Percentiles rank a stretch among this genome's conserved stretches.
Conservation (phyloP, 495 filamentous ascomycete species). For the Staphylotrichum longicolle region DNA sequence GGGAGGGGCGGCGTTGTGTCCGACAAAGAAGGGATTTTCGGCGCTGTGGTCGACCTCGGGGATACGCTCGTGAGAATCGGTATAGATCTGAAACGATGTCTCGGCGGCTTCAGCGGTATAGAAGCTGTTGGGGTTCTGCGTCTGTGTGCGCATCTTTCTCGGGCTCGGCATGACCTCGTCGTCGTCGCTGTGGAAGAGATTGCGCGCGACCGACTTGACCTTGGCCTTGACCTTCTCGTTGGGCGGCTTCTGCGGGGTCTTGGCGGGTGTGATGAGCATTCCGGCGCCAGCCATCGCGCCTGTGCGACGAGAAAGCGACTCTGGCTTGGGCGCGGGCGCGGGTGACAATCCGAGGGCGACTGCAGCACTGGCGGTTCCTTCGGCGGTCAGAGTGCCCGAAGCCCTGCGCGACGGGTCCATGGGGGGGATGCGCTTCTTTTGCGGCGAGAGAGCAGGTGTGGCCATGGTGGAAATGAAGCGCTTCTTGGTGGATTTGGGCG, state of each 20-base stretch:
- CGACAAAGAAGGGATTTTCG: conserved; percentile 73
- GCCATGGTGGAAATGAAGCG: conserved; percentile 31
- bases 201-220: conserved; percentile 65
- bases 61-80: conserved; percentile 82
- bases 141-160: conserved; percentile 53
- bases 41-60: conserved; percentile 63
- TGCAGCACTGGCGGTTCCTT: conserved; percentile 38
- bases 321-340: not conserved
- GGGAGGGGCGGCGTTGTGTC: conserved; percentile 34
- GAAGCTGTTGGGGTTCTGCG: conserved; percentile 68
- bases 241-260: conserved; percentile 77
- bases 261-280: conserved; percentile 85
- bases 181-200: conserved; percentile 60
- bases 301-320: conserved; percentile 3
- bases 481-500: conserved; percentile 32
- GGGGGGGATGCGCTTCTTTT: conserved; percentile 48
- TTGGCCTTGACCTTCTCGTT: conserved; percentile 50
- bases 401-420: conserved; percentile 40
- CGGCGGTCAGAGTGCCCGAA: conserved; percentile 38
- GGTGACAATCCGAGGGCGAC: conserved; percentile 34
- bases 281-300: conserved; percentile 27
- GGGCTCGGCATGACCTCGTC: conserved; percentile 63
- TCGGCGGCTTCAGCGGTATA: conserved; percentile 51
- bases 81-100: conserved; percentile 76
- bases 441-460: conserved; percentile 50